A percentile compares a stretch with the other conserved stretches of the same genome.
Evolutionary conservation across 2,329 filamentous ascomycete species (phyloP).

Genomic region (Pseudogymnoascus sp.): DNA sequence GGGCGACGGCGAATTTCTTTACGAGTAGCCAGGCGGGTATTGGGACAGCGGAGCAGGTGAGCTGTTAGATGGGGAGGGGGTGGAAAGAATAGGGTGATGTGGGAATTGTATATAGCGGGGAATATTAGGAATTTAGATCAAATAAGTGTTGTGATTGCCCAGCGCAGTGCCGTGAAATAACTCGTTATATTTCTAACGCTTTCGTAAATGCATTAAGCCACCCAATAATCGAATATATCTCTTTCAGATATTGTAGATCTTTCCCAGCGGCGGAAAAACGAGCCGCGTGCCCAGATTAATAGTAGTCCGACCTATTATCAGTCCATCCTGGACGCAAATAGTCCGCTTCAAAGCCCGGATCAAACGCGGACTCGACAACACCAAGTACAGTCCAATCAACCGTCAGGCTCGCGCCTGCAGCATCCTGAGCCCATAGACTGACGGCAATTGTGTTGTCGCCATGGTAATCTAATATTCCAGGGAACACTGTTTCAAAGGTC

Average conservation of each 20-base stretch:
- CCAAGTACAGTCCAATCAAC: constrained; percentile 46
- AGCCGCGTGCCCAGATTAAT: not conserved
- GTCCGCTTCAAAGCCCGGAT: constrained; percentile 38
- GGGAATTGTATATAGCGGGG: not conserved
- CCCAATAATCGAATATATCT: not conserved
- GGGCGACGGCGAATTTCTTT: not conserved
- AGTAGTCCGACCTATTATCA: constrained; percentile 15
- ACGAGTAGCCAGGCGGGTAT: not conserved
- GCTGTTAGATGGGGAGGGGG: not conserved
- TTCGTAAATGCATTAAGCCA: not conserved
- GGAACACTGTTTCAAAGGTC: constrained; percentile 36
- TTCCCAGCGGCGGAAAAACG: not conserved
- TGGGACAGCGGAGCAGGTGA: not conserved
- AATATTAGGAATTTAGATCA: not conserved
- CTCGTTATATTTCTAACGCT: not conserved
- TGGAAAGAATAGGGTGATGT: not conserved
- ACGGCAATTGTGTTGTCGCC: constrained; percentile 50
- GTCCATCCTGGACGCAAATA: constrained; percentile 45
- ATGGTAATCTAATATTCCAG: constrained; percentile 47
- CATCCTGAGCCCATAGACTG: constrained; percentile 45
- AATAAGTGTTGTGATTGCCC: too few species aligned
- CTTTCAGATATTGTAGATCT: not conserved
- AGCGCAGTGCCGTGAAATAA: not conserved
- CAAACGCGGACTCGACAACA: constrained; percentile 43
- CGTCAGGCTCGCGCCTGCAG: constrained; percentile 14